Percentiles rank a stretch among this genome's conserved stretches.
These are phyloP conservation scores for Annulohypoxylon moriforme DNA, from an alignment of 495 filamentous ascomycete species.

Conservation along the genomic window DNA sequence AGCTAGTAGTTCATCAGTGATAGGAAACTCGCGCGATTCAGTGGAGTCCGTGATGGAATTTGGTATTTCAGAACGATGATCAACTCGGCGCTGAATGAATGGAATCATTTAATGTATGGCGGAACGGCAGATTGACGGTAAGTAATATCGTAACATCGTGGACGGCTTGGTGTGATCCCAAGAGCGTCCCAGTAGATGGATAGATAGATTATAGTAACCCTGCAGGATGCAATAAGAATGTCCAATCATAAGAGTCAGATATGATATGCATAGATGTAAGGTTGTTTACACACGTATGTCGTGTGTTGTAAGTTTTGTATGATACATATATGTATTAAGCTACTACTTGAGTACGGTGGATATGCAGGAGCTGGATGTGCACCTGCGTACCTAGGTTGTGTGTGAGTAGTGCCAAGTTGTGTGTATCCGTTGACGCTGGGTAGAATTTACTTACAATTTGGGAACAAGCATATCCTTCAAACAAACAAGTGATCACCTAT, in stretches of 20 bases:
- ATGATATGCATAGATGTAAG: conserved; percentile 1
- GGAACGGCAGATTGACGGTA: conserved; percentile 19
- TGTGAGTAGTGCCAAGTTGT: background rate
- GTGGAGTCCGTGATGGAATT: background rate
- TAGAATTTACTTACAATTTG: background rate
- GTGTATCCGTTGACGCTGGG: background rate
- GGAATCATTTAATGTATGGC: conserved; percentile 29
- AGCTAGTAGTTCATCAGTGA: conserved; percentile 2
- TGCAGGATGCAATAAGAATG: conserved; percentile 18
- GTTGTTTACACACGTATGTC: background rate
- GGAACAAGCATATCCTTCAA: background rate
- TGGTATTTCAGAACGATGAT: conserved; percentile 1
- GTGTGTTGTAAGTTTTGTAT: background rate
- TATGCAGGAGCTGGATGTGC: background rate
- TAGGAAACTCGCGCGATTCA: conserved; percentile 2
- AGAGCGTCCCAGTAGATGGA: background rate
- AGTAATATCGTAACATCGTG: conserved; percentile 13
- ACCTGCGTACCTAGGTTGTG: background rate
- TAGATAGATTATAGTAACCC: conserved; percentile 16
- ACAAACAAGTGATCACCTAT: background rate
- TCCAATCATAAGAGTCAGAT: background rate
- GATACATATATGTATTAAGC: background rate
- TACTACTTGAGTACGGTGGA: background rate
- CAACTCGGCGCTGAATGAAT: background rate
- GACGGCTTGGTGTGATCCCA: conserved; percentile 9